Percentiles rank a stretch among this genome's conserved stretches.
Evolutionary conservation across 1,139 yeast species (phyloP).

Genomic region (Debaryomycetaceae sp.): DNA sequence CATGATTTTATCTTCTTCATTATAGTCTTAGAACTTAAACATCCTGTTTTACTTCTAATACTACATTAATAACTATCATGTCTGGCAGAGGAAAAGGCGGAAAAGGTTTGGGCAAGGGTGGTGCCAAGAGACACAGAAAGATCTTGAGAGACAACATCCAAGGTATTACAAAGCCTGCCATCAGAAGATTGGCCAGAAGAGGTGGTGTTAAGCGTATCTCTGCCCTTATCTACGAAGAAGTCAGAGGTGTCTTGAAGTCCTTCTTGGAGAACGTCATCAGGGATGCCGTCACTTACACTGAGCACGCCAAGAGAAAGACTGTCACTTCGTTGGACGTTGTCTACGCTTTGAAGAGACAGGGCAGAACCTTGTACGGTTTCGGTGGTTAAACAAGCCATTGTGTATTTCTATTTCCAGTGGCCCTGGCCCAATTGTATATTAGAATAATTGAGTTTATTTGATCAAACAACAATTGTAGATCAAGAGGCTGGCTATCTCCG

Average conservation of each 20-base stretch:
- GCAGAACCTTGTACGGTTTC: slow-evolving; percentile 99
- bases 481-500: too few species aligned
- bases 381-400: slow-evolving; percentile 67
- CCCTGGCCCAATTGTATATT: slow-evolving; percentile 24
- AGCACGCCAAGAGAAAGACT: slow-evolving; percentile 99
- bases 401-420: slow-evolving; percentile 20
- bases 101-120: slow-evolving; percentile 98
- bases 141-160: slow-evolving; percentile 98
- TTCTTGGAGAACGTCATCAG: slow-evolving; percentile 97
- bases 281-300: slow-evolving; percentile 98
- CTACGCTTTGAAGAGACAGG: slow-evolving; percentile 99
- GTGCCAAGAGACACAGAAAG: slow-evolving; percentile 99
- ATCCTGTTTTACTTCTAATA: slow-evolving; percentile 3
- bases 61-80: slow-evolving; percentile 45
- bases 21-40: slow-evolving; percentile 9
- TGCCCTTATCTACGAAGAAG: slow-evolving; percentile 97
- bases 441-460: slow-evolving; percentile 19
- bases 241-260: slow-evolving; percentile 92
- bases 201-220: slow-evolving; percentile 99
- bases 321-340: slow-evolving; percentile 98
- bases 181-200: slow-evolving; percentile 99
- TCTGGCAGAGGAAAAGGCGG: slow-evolving; percentile 99
- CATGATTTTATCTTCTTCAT: slow-evolving; percentile 9
- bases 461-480: slow-evolving; percentile 1
- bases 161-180: slow-evolving; percentile 99